Percentiles rank a stretch among this genome's conserved stretches.
Evolutionary conservation across 2,329 filamentous ascomycete species (phyloP).

Genomic region (Monosporascus sp.): DNA sequence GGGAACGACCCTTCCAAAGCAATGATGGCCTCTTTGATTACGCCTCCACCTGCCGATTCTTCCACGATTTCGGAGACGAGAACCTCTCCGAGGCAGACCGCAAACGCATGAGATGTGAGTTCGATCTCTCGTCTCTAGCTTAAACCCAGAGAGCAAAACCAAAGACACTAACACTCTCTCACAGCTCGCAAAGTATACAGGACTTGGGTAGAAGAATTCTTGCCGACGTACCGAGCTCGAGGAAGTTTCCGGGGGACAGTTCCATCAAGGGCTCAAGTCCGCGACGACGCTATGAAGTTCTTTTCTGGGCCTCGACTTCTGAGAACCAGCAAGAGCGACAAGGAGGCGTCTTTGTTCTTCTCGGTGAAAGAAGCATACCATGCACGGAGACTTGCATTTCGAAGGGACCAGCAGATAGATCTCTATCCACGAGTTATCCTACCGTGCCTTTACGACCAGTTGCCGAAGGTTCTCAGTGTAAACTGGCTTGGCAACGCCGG

Average conservation of each 20-base stretch:
- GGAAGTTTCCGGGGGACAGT: not conserved
- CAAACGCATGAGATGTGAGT: not conserved
- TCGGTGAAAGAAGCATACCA: not conserved
- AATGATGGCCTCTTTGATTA: not conserved
- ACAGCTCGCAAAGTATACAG: not conserved
- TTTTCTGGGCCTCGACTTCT: not conserved
- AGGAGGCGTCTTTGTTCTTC: not conserved
- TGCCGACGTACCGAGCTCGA: not conserved
- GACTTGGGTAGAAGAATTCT: not conserved
- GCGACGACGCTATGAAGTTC: not conserved
- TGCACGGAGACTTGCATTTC: not conserved
- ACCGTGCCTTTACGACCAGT: not conserved
- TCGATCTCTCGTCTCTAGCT: too few relatives aligned
- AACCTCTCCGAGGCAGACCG: not conserved
- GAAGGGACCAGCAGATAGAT: not conserved
- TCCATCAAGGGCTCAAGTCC: not conserved
- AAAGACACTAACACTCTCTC: not conserved
- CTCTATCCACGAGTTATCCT: not conserved
- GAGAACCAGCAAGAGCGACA: not conserved
- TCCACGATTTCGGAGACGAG: not conserved
- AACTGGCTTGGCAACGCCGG: not conserved
- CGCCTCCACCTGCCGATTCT: not conserved
- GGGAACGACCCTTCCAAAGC: not conserved
- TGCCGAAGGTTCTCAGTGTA: not conserved
- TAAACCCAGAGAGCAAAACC: not conserved